Evolutionary conservation across 805 yeast genomes (phyloP).

Genomic region (Ogataea pini): DNA sequence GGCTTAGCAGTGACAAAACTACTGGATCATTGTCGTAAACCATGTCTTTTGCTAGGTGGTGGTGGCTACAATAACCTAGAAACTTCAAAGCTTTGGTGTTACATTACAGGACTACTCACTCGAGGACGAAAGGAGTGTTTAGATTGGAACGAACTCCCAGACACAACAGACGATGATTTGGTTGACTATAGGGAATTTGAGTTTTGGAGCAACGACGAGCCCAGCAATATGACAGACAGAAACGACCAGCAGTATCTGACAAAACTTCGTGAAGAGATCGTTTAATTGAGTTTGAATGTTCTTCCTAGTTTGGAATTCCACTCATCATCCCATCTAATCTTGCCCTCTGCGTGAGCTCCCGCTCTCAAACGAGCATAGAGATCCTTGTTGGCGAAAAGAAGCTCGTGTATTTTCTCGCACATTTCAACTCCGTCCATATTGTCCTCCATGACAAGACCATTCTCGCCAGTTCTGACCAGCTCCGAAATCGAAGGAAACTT

Average conservation of each 20-base stretch:
- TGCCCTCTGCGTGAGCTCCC: slow-evolving; percentile 78
- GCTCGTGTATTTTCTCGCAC: slow-evolving; percentile 37
- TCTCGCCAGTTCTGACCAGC: slow-evolving; percentile 63
- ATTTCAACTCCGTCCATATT: slow-evolving; percentile 43
- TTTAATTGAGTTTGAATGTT: slow-evolving; percentile 22
- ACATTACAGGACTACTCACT: slow-evolving; percentile 35
- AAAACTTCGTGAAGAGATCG: slow-evolving; percentile 11
- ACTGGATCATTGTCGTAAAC: slow-evolving; percentile 30
- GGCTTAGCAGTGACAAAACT: slow-evolving; percentile 37
- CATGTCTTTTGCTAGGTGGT: slow-evolving; percentile 63
- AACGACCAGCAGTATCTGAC: slow-evolving; percentile 35
- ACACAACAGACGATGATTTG: slow-evolving; percentile 48
- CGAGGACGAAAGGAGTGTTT: slow-evolving; percentile 22
- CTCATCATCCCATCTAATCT: slow-evolving; percentile 68
- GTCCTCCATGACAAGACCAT: slow-evolving; percentile 61
- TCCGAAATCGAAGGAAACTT: slow-evolving; percentile 77
- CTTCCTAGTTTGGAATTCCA: slow-evolving; percentile 59
- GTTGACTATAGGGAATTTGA: slow-evolving; percentile 21
- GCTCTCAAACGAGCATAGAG: slow-evolving; percentile 43
- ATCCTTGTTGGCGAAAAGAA: slow-evolving; percentile 32
- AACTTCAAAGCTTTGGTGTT: slow-evolving; percentile 62
- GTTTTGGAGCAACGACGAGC: slow-evolving; percentile 31
- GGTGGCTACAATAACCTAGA: slow-evolving; percentile 73
- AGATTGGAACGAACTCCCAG: slow-evolving; percentile 38
- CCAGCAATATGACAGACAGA: slow-evolving; percentile 34